Conservation (phyloP, 1,139 yeast genomes). For the Hansenula sp. region DNA sequence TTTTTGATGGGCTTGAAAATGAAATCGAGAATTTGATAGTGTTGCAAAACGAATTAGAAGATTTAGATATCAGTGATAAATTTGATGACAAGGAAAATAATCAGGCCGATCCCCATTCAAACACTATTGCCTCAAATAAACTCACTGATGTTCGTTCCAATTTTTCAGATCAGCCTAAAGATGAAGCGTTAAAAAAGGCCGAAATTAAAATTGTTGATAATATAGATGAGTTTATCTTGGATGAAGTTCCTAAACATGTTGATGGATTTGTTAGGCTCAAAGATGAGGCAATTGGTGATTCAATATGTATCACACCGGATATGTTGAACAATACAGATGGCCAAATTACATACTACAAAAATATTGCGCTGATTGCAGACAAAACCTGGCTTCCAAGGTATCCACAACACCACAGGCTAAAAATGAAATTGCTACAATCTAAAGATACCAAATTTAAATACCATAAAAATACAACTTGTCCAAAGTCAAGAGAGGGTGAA, state of each 20-base stretch:
- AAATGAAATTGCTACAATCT: conserved; percentile 1
- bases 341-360: conserved; percentile 9
- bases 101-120: too few species aligned
- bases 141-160: too few species aligned
- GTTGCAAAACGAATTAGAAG: too few species aligned
- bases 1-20: too few species aligned
- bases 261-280: too few species aligned
- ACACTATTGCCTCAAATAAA: too few species aligned
- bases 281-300: not conserved
- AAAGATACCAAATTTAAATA: conserved; percentile 2
- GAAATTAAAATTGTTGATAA: not conserved
- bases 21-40: too few species aligned
- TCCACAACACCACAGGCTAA: conserved; percentile 16
- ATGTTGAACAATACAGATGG: conserved; percentile 7
- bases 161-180: too few species aligned
- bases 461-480: conserved; percentile 8
- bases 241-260: conserved; percentile 13
- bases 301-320: conserved; percentile 6
- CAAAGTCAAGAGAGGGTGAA: conserved; percentile 6
- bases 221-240: conserved; percentile 4
- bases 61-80: too few species aligned
- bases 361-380: conserved; percentile 8
- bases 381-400: conserved; percentile 15
- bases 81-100: too few species aligned
- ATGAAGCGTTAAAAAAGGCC: too few species aligned